Evolutionary conservation across 2,329 filamentous ascomycete species (phyloP).

Genomic region (Colletotrichum liaoningense): DNA sequence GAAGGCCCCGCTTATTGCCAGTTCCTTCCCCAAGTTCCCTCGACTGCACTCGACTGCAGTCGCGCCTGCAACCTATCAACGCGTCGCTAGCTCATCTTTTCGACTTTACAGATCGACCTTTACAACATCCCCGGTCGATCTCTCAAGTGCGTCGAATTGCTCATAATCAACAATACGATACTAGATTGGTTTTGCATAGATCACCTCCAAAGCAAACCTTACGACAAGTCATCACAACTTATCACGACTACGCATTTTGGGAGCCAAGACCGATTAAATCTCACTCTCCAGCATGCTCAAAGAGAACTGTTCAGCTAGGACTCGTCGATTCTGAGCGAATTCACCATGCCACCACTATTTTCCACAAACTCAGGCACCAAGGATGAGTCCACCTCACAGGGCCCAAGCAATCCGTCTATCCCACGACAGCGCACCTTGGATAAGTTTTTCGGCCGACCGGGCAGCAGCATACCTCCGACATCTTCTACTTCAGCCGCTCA

Average conservation of each 20-base stretch:
- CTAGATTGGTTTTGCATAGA: background rate
- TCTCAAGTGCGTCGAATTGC: background rate
- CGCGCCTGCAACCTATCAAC: slow-evolving; percentile 19
- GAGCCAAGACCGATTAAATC: background rate
- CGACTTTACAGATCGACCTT: background rate
- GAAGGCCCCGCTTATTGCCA: slow-evolving; percentile 21
- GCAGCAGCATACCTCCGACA: background rate
- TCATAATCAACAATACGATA: background rate
- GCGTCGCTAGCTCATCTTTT: slow-evolving; percentile 10
- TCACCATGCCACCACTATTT: slow-evolving; percentile 12
- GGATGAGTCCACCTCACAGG: background rate
- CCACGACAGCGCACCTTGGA: slow-evolving; percentile 26
- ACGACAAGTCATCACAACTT: background rate
- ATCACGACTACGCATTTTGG: background rate
- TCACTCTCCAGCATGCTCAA: background rate
- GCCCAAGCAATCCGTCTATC: background rate
- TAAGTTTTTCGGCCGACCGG: slow-evolving; percentile 6
- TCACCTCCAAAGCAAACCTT: background rate
- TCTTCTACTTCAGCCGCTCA: background rate
- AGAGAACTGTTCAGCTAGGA: background rate
- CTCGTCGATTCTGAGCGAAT: background rate
- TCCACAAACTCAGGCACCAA: background rate
- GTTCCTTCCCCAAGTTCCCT: background rate
- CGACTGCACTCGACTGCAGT: background rate
- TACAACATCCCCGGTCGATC: background rate